These are phyloP conservation scores for Juncus inflexus DNA, from an alignment of 176 grass and related monocot species.

Conservation along the genomic window DNA sequence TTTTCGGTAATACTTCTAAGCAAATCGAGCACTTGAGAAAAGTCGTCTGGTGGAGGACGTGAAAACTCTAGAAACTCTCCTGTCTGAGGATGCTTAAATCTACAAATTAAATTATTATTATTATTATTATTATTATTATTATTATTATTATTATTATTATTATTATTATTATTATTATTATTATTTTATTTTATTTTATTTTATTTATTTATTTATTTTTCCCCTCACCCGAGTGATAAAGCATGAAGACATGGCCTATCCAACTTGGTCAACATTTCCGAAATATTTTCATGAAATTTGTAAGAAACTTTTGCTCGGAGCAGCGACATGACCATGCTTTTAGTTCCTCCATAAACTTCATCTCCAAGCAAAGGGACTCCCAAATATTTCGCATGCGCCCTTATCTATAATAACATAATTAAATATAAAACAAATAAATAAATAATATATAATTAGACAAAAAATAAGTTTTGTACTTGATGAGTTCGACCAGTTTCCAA, in stretches of 20 bases:
- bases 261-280: constrained; percentile 51
- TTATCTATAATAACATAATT: constrained; percentile 44
- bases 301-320: constrained; percentile 51
- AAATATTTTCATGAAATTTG: constrained; percentile 36
- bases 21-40: constrained; percentile 45
- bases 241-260: constrained; percentile 90
- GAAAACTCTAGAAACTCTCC: constrained; percentile 70
- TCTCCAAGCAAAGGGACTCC: constrained; percentile 80
- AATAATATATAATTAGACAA: background rate
- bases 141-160: background rate
- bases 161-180: constrained; percentile 5
- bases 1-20: constrained; percentile 28
- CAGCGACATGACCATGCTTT: constrained; percentile 68
- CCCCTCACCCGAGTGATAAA: constrained; percentile 74
- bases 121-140: background rate
- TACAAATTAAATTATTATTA: constrained; percentile 22
- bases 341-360: constrained; percentile 84
- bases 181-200: background rate
- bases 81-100: constrained; percentile 79
- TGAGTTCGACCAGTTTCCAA: constrained; percentile 87
- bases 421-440: constrained; percentile 1
- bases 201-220: constrained; percentile 5
- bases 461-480: constrained; percentile 43
- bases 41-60: constrained; percentile 65
- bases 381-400: constrained; percentile 78